Base-by-base conservation (phyloP, 371 early-diverging fungal genomes). In the Haplosporangium sp. region DNA sequence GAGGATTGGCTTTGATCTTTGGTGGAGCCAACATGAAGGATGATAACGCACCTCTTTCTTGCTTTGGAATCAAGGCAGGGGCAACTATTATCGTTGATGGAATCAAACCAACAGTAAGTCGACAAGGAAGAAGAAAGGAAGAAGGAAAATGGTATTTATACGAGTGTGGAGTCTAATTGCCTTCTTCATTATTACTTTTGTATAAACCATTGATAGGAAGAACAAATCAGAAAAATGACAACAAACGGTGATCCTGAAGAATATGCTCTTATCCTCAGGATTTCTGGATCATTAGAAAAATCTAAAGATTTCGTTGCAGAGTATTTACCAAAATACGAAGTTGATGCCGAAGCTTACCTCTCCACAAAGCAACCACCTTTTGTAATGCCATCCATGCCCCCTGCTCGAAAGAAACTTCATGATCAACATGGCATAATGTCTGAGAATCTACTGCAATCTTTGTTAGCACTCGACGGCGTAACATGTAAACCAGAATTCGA, bases 361-460 rank as follows among this genome's bases (percentile, higher is more conserved):
- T 44, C 44, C 3, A 69, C 75, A 9, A 75, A 72, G 53, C 72
- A 72, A 56, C 59, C 50, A 17, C 60, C 83, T 20, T 73, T 74
- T 56, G 38, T 64, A 20, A 61, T 74, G 64, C 39, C 69, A 8
- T 45, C 63, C 8, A 67, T 69, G 52, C 75, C 81, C 0, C 69
- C 61, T 0, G 79, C 84, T n/a, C 84, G 86, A 44, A 88, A 89
- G 73, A 83, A 56, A 20, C 59, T 89, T 38, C 82, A 86, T 38
- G 92, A 91, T 44, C 76, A 72, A n/a, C 90, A 89, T 34, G 84
- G 86, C n/a, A 85, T 76, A 61, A 59, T 89, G 57, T 89, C 90
- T 1, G 92, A 91, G 76, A 83, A 74, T 60, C 71, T 91, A 44
- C 84, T 91, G 85, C 90, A 90, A 70, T 83, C 86, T 4, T 63